These are phyloP conservation scores for Aspergillus diversus DNA, from an alignment of 495 filamentous ascomycete genomes.

Conservation along the genomic window DNA sequence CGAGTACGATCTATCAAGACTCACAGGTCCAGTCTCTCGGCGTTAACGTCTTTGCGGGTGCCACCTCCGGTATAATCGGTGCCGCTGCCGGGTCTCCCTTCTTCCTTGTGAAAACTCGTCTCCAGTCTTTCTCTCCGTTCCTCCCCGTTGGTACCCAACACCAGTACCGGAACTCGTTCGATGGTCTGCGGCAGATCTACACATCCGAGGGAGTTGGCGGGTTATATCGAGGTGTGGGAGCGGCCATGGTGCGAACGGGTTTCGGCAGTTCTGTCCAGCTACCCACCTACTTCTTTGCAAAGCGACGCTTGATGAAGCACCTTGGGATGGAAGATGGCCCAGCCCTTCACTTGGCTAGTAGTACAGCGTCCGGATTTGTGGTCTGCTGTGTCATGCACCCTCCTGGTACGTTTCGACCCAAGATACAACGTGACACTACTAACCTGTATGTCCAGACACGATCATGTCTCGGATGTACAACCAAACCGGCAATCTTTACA, in stretches of 20 bases:
- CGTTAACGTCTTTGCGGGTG: slow-evolving; percentile 92
- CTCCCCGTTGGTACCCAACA: slow-evolving; percentile 96
- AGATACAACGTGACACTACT: slow-evolving; percentile 7
- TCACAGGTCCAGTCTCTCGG: slow-evolving; percentile 74
- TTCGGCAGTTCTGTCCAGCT: slow-evolving; percentile 95
- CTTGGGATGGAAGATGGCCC: slow-evolving; percentile 89
- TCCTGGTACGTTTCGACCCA: slow-evolving; percentile 62
- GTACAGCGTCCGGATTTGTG: slow-evolving; percentile 89
- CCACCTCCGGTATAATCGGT: slow-evolving; percentile 83
- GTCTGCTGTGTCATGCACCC: slow-evolving; percentile 99
- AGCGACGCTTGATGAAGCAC: slow-evolving; percentile 78
- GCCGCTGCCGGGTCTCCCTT: slow-evolving; percentile 92
- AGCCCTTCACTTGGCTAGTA: slow-evolving; percentile 85
- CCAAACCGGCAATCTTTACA: slow-evolving; percentile 95
- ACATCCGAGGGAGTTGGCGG: slow-evolving; percentile 74
- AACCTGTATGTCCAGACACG: slow-evolving; percentile 64
- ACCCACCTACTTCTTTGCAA: slow-evolving; percentile 98
- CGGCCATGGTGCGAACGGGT: slow-evolving; percentile 96
- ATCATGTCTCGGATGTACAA: slow-evolving; percentile 99
- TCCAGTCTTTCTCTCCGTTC: slow-evolving; percentile 94
- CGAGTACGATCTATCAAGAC: slow-evolving; percentile 70
- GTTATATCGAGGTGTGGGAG: slow-evolving; percentile 84
- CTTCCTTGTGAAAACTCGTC: slow-evolving; percentile 96
- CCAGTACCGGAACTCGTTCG: slow-evolving; percentile 80
- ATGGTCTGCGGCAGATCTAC: slow-evolving; percentile 82